These are phyloP conservation scores for Nicotiana obtusifolia DNA, from an alignment of 257 asterid species.

Conservation along the genomic window DNA sequence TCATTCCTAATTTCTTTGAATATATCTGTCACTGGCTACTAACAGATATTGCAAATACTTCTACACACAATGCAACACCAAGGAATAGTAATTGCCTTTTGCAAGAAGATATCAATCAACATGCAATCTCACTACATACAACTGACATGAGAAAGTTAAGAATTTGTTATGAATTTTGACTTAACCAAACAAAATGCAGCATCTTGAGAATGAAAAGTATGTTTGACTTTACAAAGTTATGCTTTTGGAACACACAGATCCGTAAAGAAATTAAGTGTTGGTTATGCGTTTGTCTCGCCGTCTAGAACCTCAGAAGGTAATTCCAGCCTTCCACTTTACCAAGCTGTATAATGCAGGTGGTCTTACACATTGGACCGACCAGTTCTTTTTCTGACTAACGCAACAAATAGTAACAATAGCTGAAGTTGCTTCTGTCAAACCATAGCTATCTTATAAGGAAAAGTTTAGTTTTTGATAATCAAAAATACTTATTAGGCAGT, in stretches of 20 bases:
- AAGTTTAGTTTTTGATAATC: not conserved
- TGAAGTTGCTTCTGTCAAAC: not conserved
- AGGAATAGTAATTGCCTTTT: not conserved
- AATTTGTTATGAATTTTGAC: not conserved
- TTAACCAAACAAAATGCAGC: not conserved
- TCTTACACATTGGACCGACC: not conserved
- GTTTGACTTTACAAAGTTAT: not conserved
- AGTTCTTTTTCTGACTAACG: not conserved
- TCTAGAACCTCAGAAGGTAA: not conserved
- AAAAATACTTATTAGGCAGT: not conserved
- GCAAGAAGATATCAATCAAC: not conserved
- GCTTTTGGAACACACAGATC: not conserved
- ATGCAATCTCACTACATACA: not conserved
- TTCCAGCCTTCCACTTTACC: not conserved
- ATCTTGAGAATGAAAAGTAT: not conserved
- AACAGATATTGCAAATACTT: not conserved
- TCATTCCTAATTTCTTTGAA: not conserved
- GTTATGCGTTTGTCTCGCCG: not conserved
- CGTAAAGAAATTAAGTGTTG: not conserved
- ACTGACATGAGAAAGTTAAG: not conserved
- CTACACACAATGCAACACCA: not conserved
- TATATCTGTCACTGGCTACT: not conserved
- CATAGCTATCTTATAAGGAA: not conserved
- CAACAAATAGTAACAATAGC: not conserved
- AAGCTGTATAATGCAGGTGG: not conserved